Base-by-base conservation (phyloP, 164 flowering plant genomes). In the Tetrastigma voinierianum region DNA sequence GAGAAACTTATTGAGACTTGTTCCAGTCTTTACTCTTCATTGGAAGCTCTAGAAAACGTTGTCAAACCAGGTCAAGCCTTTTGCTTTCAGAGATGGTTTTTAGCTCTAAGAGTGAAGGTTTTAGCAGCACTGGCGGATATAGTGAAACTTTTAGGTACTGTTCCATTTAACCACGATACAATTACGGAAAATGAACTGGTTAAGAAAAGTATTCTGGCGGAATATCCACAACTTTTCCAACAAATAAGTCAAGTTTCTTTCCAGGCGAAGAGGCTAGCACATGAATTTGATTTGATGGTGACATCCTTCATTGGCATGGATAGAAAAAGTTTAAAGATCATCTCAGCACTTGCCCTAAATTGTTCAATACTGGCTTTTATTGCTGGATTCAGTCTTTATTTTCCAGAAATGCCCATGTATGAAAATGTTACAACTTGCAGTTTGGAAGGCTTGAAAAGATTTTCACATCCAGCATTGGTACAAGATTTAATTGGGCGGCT, bases 31-130 rank as follows among this genome's bases (percentile, higher is more conserved):
- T 55, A 61, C 54, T 77, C 78, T 65, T 78, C 84, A 32, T 67
- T 46, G 66, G 70, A 79, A 71, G 59, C 62, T 8, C 75, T 89
- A 63, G 75, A 56, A 40, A 57, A 70, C 58, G 67, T 61, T 67
- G 59, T 17, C 51, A 46, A 70, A 61, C 65, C 67, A 11, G 70
- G 67, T 54, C 70, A 62, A 61, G 52, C 69, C 9, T 81, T 84
- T 71, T 67, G 72, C 70, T 93, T 93, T 62, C 97, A 90, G 57
- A 85, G 75, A 72, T 88, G 96, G 98, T 88, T 91, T 70, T 52
- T 90, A 75, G 72, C 74, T 23, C 73, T 89, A 44, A 81, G 91
- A 72, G 72, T 71, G 12, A 84, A 79, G 67, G 48, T 81, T 67
- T 56, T 90, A 32, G 82, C 72, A 74, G 61, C 55, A 60, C 66